Evolutionary conservation across 139 green algal species (phyloP), one percentile per base, ranked within the genome.

Genomic region (Pleodorina starrii): DNA sequence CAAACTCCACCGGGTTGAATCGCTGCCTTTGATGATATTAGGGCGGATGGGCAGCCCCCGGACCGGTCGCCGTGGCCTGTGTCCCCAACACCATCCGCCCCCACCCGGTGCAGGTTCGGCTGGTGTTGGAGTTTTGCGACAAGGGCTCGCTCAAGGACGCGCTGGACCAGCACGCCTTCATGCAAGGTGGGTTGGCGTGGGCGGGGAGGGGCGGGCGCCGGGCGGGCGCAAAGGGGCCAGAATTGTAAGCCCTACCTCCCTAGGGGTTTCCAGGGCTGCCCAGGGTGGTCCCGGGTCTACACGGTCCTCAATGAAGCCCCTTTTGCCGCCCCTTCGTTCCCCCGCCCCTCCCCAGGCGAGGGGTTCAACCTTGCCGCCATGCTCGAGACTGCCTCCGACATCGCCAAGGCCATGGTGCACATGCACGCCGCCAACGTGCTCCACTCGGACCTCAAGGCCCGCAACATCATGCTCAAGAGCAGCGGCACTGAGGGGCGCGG

Each of bases 101-200:
- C 4, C 5, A 27, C 10, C 2, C 63, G n/a, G 63, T 11, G 63
- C 78, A 95, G 91, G 91, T 93, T 9, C 89, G 90, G 27, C 77
- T 95, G 48, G 92, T 94, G 57, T 74, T 94, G 50, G 93, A 95
- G 92, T 91, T 90, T 43, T 95, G 93, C 81, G 92, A 95, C 88
- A 89, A 90, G 82, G 92, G 92, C 72, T 91, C 73, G 27, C 87
- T 94, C 0, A 59, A 91, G 38, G 84, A 91, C 46, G 90, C 90
- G 0, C 84, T 94, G 79, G 86, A 91, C 40, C 69, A 89, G 23
- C 69, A 85, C 5, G 86, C 71, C 10, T 93, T 93, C 85, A 48
- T 89, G 44, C 46, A 88, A 21, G 82, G 82, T 88, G 32, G 0
- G 80, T 36, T 4, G 51, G 51, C 29, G 72, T 7, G 7, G 54